Evolutionary conservation across 139 green algal species (phyloP), one percentile per base, ranked within the genome.

Genomic region (Raphidocelis subcapitata): DNA sequence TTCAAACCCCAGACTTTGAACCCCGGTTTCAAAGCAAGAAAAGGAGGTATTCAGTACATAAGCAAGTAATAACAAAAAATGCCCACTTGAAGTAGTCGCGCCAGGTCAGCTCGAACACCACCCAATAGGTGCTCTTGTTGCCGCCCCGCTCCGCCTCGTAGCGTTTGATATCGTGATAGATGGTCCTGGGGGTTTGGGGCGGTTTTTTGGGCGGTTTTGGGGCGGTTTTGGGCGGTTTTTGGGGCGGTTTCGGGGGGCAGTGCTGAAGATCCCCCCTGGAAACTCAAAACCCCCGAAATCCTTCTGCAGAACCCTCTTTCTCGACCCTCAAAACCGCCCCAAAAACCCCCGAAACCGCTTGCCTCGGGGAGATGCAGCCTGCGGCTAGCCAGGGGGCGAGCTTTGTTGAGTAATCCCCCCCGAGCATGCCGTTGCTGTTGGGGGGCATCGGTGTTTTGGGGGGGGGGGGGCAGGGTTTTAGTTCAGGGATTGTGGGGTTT

Each of bases 71-170:
- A n/a, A n/a, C n/a, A n/a, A n/a, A n/a, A n/a, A n/a, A n/a, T n/a
- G 26, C 75, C 5, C 44, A 90, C 77, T 81, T 80, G 83, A 95
- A 99, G 79, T 90, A 98, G 80, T 98, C 95, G 12, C 95, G 73
- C 93, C 92, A 98, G 0, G 93, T 91, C 10, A 99, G 85, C 84
- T 99, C 95, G 80, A 98, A 98, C 12, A 90, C 74, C 49, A 91
- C 83, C 94, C 94, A 98, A 82, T 98, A 97, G 20, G 95, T 99
- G 33, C 79, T 92, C 73, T 98, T 97, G 88, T 97, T 99, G 35
- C 81, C 83, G 37, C 79, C 75, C 20, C 84, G 83, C 73, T 95
- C 68, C 12, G 59, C 64, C 84, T 99, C 93, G 78, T 97, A 99
- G 46, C 85, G 81, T 51, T 91, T 87, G 63, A 98, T 86, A 84